Conservation (phyloP, 306 rosid genomes). For the Prunus persica region DNA sequence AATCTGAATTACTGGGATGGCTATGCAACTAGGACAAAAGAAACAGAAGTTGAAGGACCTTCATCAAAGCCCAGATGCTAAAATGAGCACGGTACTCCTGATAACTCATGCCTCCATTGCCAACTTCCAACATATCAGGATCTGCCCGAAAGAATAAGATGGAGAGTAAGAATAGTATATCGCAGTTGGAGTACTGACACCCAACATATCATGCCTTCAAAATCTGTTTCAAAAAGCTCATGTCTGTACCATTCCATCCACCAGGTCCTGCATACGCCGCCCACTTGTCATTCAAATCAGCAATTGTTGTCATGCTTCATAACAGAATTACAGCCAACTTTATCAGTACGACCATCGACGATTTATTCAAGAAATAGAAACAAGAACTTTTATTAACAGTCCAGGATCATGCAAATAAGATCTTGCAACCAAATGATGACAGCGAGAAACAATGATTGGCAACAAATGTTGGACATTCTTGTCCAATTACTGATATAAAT, state of each 20-base stretch:
- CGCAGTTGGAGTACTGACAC: conserved; percentile 14
- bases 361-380: not conserved
- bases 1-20: not conserved
- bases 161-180: conserved; percentile 19
- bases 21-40: conserved; percentile 7
- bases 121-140: conserved; percentile 99
- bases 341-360: conserved; percentile 17
- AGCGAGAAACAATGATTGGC: not conserved
- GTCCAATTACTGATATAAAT: not conserved
- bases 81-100: conserved; percentile 90
- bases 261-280: conserved; percentile 99
- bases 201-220: conserved; percentile 12
- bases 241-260: conserved; percentile 91
- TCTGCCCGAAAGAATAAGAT: conserved; percentile 44
- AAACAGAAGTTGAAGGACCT: conserved; percentile 42
- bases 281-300: conserved; percentile 92
- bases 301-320: conserved; percentile 84
- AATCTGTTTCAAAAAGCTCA: conserved; percentile 19
- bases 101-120: conserved; percentile 95
- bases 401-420: not conserved
- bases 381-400: not conserved
- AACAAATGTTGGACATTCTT: not conserved
- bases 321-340: conserved; percentile 19
- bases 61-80: conserved; percentile 97
- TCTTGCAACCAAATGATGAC: not conserved